These are phyloP conservation scores for Pseudogymnoascus sp. DNA, from an alignment of 2,329 filamentous ascomycete species.

Conservation along the genomic window DNA sequence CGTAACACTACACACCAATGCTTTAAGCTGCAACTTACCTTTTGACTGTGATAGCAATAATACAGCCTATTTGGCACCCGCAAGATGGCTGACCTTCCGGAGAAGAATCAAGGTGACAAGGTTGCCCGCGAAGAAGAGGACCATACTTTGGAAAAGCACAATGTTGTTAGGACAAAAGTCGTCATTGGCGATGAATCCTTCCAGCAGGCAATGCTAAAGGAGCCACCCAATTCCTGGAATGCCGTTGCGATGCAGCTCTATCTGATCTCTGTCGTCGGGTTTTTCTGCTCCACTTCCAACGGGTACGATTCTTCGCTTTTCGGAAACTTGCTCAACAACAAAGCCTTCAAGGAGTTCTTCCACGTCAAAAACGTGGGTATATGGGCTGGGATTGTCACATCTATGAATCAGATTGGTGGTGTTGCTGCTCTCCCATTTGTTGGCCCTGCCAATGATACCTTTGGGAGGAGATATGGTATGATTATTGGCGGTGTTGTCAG, in stretches of 20 bases:
- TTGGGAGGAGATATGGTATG: conserved; percentile 41
- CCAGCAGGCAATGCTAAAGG: conserved; percentile 46
- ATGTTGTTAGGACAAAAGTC: conserved; percentile 27
- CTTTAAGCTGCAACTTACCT: background rate
- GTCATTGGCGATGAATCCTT: conserved; percentile 45
- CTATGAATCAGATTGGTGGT: conserved; percentile 45
- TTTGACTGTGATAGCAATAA: background rate
- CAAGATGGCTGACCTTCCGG: background rate
- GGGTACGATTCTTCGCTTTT: conserved; percentile 44
- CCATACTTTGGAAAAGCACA: background rate
- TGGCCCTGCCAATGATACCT: conserved; percentile 39
- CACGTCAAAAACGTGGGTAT: conserved; percentile 35
- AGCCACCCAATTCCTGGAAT: conserved; percentile 38
- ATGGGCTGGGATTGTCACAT: conserved; percentile 42
- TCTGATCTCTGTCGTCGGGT: conserved; percentile 37
- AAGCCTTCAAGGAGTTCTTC: conserved; percentile 33
- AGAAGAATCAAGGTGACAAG: background rate
- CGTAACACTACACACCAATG: background rate
- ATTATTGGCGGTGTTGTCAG: conserved; percentile 36
- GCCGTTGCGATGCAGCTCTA: conserved; percentile 35
- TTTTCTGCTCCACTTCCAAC: conserved; percentile 44
- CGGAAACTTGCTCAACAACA: conserved; percentile 39
- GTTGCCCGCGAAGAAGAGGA: background rate
- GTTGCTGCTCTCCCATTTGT: conserved; percentile 40
- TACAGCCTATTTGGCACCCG: background rate